Evolutionary conservation across 768 basidiomycete species (phyloP).

Genomic region (Auricularia sp.): DNA sequence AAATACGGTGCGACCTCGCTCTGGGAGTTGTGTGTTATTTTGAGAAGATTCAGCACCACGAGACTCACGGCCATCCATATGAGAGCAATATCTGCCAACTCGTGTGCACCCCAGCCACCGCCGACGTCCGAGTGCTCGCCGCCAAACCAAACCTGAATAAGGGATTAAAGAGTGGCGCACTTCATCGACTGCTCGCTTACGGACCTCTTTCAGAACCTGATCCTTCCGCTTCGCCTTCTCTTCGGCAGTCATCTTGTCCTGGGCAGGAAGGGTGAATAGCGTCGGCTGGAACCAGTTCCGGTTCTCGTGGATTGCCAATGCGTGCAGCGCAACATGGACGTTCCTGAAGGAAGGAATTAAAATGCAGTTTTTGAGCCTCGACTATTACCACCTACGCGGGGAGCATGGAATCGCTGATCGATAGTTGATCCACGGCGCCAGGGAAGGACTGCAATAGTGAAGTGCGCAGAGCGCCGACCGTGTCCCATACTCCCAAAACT

Average conservation of each 20-base stretch:
- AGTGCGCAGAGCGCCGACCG: slow-evolving; percentile 10
- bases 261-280: slow-evolving; percentile 8
- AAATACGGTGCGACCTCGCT: background rate
- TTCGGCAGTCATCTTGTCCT: background rate
- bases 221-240: background rate
- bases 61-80: slow-evolving; percentile 16
- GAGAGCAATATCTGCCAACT: slow-evolving; percentile 12
- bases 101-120: slow-evolving; percentile 9
- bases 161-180: too few species aligned
- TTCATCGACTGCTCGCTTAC: too few species aligned
- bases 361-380: background rate
- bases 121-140: slow-evolving; percentile 17
- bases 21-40: background rate
- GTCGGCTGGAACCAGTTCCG: slow-evolving; percentile 16
- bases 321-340: slow-evolving; percentile 17
- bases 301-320: slow-evolving; percentile 18
- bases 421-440: slow-evolving; percentile 1
- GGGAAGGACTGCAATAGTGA: slow-evolving; percentile 4
- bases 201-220: slow-evolving; percentile 1
- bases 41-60: background rate
- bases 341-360: slow-evolving; percentile 6
- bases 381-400: background rate
- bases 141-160: slow-evolving; percentile 17
- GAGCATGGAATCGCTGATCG: background rate
- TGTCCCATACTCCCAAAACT: slow-evolving; percentile 15